Percentiles rank a stretch among this genome's conserved stretches.
These are phyloP conservation scores for Dendrobium nobile DNA, from an alignment of 106 monocot genomes.

Conservation along the genomic window DNA sequence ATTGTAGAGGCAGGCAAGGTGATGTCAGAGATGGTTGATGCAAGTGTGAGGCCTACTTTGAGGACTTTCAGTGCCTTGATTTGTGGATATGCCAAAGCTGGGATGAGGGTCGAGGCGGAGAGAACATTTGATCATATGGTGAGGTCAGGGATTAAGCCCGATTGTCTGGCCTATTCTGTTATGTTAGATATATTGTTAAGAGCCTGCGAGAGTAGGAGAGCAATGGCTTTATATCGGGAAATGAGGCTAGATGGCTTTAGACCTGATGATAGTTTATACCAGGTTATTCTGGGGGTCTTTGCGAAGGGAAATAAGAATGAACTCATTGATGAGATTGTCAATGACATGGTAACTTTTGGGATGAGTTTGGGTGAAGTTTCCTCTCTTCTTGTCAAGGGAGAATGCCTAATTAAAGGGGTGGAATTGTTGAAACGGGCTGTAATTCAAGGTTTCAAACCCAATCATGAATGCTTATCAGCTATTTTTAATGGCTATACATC, in stretches of 20 bases:
- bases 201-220: constrained; percentile 44
- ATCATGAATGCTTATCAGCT: constrained; percentile 39
- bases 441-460: constrained; percentile 41
- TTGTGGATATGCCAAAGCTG: constrained; percentile 81
- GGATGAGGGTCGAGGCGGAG: constrained; percentile 71
- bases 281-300: constrained; percentile 42
- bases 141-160: constrained; percentile 69
- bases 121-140: constrained; percentile 67
- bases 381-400: constrained; percentile 54
- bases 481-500: constrained; percentile 48
- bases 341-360: constrained; percentile 44
- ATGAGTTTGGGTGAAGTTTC: constrained; percentile 48
- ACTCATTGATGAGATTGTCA: constrained; percentile 47
- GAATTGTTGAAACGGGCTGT: constrained; percentile 65
- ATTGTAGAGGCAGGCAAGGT: constrained; percentile 60
- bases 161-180: constrained; percentile 72
- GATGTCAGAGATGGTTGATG: constrained; percentile 69
- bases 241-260: constrained; percentile 59
- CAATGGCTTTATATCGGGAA: constrained; percentile 52
- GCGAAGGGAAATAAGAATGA: constrained; percentile 29
- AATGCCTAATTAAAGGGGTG: constrained; percentile 49
- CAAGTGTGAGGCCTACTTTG: constrained; percentile 62
- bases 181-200: constrained; percentile 64
- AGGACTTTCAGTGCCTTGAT: constrained; percentile 85
- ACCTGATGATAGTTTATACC: constrained; percentile 66